phyloP scores from a whole-genome alignment of 768 basidiomycete species.

The Auricularia sp. region DNA sequence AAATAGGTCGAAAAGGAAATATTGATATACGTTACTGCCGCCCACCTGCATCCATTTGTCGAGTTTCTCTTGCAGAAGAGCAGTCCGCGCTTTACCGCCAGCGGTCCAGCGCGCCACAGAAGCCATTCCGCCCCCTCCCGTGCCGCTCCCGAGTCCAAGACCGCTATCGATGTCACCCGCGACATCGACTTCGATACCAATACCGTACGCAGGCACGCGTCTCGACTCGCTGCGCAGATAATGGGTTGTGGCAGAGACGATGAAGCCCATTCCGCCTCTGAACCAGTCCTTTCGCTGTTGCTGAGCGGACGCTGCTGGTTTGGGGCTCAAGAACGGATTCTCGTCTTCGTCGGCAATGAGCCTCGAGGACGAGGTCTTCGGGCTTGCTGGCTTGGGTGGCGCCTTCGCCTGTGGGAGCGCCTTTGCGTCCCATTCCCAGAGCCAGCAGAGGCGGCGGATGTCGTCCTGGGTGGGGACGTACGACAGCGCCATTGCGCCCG shows the following conservation, averaged over 20 bases:
- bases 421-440: slow-evolving; percentile 79
- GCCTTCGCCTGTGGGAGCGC: slow-evolving; percentile 19
- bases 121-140: slow-evolving; percentile 62
- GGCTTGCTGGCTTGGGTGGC: slow-evolving; percentile 3
- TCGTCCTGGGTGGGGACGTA: slow-evolving; percentile 59
- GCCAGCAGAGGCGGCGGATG: slow-evolving; percentile 68
- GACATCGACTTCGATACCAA: slow-evolving; percentile 82
- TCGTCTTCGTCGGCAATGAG: slow-evolving; percentile 38
- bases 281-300: slow-evolving; percentile 49
- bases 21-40: not conserved
- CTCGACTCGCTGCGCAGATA: slow-evolving; percentile 54
- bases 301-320: slow-evolving; percentile 19
- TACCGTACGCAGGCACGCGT: slow-evolving; percentile 69
- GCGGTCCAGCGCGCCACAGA: slow-evolving; percentile 84
- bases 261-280: slow-evolving; percentile 69
- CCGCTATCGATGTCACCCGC: slow-evolving; percentile 57
- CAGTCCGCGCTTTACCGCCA: slow-evolving; percentile 48
- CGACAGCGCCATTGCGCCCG: slow-evolving; percentile 55
- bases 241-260: slow-evolving; percentile 63
- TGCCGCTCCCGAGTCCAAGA: slow-evolving; percentile 26
- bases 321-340: slow-evolving; percentile 52
- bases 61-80: slow-evolving; percentile 49
- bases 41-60: slow-evolving; percentile 54
- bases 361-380: slow-evolving; percentile 5
- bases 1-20: slow-evolving; percentile 4